Conservation (phyloP, 345 rosid genomes). For the Draba incana region DNA sequence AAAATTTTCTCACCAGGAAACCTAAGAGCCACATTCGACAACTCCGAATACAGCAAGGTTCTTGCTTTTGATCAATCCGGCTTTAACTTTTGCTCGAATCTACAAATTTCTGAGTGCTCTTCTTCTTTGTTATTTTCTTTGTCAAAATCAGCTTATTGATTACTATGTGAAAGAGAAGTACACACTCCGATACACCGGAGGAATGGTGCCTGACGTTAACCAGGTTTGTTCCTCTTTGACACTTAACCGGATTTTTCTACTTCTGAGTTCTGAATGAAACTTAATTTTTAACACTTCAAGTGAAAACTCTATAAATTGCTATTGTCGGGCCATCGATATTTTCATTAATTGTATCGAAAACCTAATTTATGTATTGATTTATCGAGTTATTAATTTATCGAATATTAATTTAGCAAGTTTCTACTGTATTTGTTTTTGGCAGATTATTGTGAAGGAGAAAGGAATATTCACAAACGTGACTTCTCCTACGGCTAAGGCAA, state of each 20-base stretch:
- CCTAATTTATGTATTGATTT: too few species aligned
- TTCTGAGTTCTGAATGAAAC: not conserved
- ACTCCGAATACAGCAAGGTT: slow-evolving; percentile 78
- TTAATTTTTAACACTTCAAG: not conserved
- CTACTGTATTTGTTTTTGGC: not conserved
- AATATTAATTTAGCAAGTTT: too few species aligned
- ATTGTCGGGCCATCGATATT: too few species aligned
- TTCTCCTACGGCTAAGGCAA: slow-evolving; percentile 90
- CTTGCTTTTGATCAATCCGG: slow-evolving; percentile 2
- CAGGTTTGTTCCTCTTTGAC: slow-evolving; percentile 51
- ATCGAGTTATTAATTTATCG: too few species aligned
- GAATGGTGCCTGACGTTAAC: slow-evolving; percentile 99
- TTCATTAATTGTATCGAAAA: too few species aligned
- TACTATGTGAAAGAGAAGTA: slow-evolving; percentile 89
- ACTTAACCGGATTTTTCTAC: not conserved
- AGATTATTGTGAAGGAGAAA: slow-evolving; percentile 96
- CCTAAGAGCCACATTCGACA: slow-evolving; percentile 93
- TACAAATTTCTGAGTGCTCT: slow-evolving; percentile 10
- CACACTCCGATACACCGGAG: slow-evolving; percentile 98
- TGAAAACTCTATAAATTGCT: too few species aligned
- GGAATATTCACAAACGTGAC: slow-evolving; percentile 91
- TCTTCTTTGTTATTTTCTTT: not conserved
- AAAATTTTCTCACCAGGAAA: slow-evolving; percentile 97
- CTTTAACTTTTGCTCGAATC: not conserved
- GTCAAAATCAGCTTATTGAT: slow-evolving; percentile 63